Base-by-base conservation (phyloP, 1,284 basidiomycete genomes). In the Ceratobasidium sp. region DNA sequence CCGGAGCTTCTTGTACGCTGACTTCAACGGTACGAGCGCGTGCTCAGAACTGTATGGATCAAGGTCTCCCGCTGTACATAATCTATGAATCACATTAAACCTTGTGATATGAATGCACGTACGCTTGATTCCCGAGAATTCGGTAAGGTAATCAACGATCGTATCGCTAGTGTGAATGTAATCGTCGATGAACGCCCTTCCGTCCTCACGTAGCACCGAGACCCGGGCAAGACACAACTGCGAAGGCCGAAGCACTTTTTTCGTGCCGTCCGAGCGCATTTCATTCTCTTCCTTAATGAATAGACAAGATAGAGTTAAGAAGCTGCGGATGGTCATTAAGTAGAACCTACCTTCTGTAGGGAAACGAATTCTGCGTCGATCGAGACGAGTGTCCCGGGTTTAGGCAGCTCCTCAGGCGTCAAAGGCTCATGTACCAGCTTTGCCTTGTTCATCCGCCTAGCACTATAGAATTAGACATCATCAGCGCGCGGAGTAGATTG, bases 331-430 rank as follows among this genome's bases (percentile, higher is more conserved):
- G 75, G 48, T 28, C 50, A 44, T 52, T 52, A 6, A 13, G 42
- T n/a, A 23, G 56, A 61, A 71, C 84, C 56, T 79, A 93, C 94
- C 87, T 96, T 94, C 84, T 99, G 96, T 88, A 99, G 93, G 20
- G 93, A 94, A 7, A 99, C 97, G 83, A 99, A 99, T 84, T 99
- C 98, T 1, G 98, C 96, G 83, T 99, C 98, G 80, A 99, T 99
- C 1, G 97, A 92, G 26, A 99, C 92, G 61, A 98, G 86, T 3
- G 94, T 97, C 2, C 96, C 97, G 12, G 92, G 92, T 77, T 85
- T 89, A 0, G 96, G 97, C 23, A 98, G 84, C 84, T 99, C 97
- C n/a, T 92, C 90, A 20, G 86, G 85, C 1, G 86, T 84, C 40
- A 99, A 86, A 50, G 90, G 87, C 79, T 93, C 90, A 82, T 99